Evolutionary conservation across 306 rosid species (phyloP), one percentile per base, ranked within the genome.

Genomic region (Herpetospermum pedunculosum): DNA sequence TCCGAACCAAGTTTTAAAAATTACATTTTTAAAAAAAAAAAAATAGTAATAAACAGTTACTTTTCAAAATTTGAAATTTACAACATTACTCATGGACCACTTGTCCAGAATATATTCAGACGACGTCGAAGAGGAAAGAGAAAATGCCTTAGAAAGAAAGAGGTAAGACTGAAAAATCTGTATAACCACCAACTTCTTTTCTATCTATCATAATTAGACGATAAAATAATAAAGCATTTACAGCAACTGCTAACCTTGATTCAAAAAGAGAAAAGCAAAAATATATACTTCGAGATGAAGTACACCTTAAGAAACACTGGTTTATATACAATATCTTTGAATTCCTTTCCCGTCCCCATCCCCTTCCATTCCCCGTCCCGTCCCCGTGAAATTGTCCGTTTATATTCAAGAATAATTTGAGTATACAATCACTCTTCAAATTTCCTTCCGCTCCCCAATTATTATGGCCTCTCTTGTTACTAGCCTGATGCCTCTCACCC

Each of bases 401-500:
- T n/a, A n/a, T n/a, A n/a, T n/a, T n/a, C n/a, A n/a, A n/a, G n/a
- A n/a, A n/a, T n/a, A n/a, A n/a, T n/a, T n/a, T n/a, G n/a, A n/a
- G n/a, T n/a, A n/a, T n/a, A n/a, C n/a, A n/a, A n/a, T n/a, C n/a
- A 23, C 52, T 52, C 73, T 53, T 78, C 57, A 81, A 28, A 47
- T 53, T n/a, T 16, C 64, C 80, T 40, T 70, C 72, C 28, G 49
- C 79, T 78, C 70, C 38, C 74, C 77, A 72, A 74, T 74, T 40
- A 19, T 19, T 40, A 19, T 19, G 50, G 89, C 90, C 75, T 86
- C 96, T 79, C 57, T 81, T 3, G 92, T 86, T 57, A 90, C 83
- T 70, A 93, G 85, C 78, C 80, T 87, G 49, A 93, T 91, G 6
- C 98, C 98, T 68, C 98, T 89, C 63, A 91, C 97, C 96, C 97